A percentile compares a stretch with the other conserved stretches of the same genome.
These are phyloP conservation scores for Tetrapisispora nanseiensis DNA, from an alignment of 805 yeast species.

Conservation along the genomic window DNA sequence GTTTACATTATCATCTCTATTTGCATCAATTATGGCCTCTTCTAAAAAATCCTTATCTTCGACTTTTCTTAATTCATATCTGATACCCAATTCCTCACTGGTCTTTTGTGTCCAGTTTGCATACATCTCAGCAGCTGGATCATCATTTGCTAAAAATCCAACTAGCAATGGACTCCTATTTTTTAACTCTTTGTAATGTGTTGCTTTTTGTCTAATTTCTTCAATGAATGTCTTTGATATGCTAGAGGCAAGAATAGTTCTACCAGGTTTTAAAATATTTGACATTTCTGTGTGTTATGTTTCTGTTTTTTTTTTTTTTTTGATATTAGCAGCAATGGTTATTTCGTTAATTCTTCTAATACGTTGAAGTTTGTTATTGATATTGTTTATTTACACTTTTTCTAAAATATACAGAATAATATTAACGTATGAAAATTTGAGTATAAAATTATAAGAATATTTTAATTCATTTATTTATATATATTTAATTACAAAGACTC, in stretches of 20 bases:
- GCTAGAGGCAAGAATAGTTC: slow-evolving; percentile 77
- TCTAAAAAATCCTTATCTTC: slow-evolving; percentile 74
- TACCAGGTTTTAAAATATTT: slow-evolving; percentile 39
- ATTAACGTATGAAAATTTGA: no score
- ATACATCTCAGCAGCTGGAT: slow-evolving; percentile 92
- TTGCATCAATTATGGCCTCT: slow-evolving; percentile 73
- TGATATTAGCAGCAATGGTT: not conserved
- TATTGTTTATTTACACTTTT: no score
- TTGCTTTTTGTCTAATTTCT: slow-evolving; percentile 57
- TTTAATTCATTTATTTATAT: no score
- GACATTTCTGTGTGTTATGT: not conserved
- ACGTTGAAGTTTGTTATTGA: no score
- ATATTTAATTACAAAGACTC: no score
- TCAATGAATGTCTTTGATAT: slow-evolving; percentile 74
- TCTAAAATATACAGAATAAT: no score
- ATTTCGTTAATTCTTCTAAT: no score
- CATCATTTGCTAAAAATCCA: slow-evolving; percentile 84
- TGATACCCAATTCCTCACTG: slow-evolving; percentile 74
- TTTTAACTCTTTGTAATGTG: slow-evolving; percentile 30
- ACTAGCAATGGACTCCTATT: slow-evolving; percentile 64
- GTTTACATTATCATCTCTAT: slow-evolving; percentile 61
- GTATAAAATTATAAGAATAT: no score
- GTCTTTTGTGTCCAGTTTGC: slow-evolving; percentile 96
- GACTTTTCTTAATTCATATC: slow-evolving; percentile 65
- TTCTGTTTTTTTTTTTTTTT: not conserved